Conservation (phyloP, 2,329 filamentous ascomycete species). For the Aspergillus costaricaensis region DNA sequence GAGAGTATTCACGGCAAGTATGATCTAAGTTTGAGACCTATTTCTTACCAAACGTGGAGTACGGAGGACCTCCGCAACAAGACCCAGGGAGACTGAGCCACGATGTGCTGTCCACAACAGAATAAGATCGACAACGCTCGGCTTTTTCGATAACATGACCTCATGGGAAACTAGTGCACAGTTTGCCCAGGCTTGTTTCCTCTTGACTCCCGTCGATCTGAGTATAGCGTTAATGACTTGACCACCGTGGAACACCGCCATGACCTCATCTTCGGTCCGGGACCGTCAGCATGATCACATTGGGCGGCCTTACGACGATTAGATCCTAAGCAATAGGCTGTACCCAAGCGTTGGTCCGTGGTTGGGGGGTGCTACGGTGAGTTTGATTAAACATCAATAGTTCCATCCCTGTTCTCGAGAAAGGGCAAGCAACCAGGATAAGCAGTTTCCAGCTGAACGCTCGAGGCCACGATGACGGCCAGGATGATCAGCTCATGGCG, state of each 20-base stretch:
- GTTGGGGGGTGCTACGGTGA: background rate
- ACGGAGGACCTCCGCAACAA: background rate
- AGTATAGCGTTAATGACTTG: background rate
- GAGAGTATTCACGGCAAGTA: background rate
- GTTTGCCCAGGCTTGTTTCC: slow-evolving; percentile 5
- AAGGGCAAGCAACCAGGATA: background rate
- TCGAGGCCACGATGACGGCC: background rate
- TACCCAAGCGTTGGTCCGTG: background rate
- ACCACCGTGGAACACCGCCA: background rate
- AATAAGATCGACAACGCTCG: background rate
- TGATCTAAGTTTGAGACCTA: background rate
- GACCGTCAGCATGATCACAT: background rate
- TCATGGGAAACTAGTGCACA: background rate
- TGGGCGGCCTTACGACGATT: background rate
- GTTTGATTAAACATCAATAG: background rate
- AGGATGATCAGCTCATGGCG: background rate
- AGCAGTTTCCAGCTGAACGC: background rate
- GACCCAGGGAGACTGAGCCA: background rate
- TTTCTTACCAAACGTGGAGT: background rate
- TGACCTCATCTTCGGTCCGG: background rate
- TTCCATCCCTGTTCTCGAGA: background rate
- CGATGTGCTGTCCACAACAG: background rate
- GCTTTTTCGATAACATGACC: slow-evolving; percentile 3
- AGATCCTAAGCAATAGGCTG: background rate
- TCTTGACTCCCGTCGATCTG: slow-evolving; percentile 6